Base-by-base conservation (phyloP, 305 asterid genomes). In the Coffea humblotiana region DNA sequence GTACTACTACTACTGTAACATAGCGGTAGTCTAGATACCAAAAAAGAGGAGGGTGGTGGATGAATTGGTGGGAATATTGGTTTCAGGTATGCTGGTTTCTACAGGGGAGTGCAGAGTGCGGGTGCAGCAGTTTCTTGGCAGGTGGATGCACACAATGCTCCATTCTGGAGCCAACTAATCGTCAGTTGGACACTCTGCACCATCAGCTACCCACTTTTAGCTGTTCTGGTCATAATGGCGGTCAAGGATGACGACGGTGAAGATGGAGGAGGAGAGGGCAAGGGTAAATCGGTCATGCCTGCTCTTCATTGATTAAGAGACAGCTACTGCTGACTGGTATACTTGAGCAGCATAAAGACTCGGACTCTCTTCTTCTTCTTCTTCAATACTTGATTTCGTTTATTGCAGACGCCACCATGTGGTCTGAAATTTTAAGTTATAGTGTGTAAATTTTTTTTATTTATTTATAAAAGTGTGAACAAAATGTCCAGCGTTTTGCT, bases 101-200 rank as follows among this genome's bases (percentile, higher is more conserved):
- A 93, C 88, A 95, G 92, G 88, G 99, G 98, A 47, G 94, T 96
- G 86, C 98, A 96, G 88, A 96, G 99, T 75, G 98, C 98, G 11
- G 99, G 99, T 25, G 99, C 91, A 8, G 97, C 98, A 1, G 87
- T 93, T 15, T 97, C 99, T 23, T 95, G 99, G 99, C 99, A 95
- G 85, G 86, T 95, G 8, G 98, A 95, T 86, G 80, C 94, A 9
- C 92, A 86, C 12, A 84, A 88, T 0, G 93, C 93, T 76, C 86
- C 95, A 0, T 88, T 90, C 72, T 66, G 91, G 71, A 86, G 78
- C 75, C 94, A 95, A 82, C 83, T 95, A 66, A 87, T 92, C 16
- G 83, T 85, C 1, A 95, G 90, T 35, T 95, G 98, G 99, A 88
- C 81, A 1, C 89, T 95, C 18, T 90, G 90, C 83, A 91, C 98